Conservation (phyloP, 202 grass and related monocot species). For the Dendrocalamus latiflorus region DNA sequence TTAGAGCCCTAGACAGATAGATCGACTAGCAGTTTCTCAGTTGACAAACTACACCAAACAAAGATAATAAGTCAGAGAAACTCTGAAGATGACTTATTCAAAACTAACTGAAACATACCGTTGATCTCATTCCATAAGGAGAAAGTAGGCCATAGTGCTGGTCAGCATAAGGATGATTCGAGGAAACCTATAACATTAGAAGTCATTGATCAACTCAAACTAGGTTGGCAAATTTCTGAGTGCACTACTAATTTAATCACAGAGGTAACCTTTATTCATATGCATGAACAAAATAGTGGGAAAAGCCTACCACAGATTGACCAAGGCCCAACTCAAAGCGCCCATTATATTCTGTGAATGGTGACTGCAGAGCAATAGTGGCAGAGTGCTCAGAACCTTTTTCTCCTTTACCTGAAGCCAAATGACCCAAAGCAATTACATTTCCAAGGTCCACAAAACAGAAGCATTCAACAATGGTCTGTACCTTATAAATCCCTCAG, state of each 20-base stretch:
- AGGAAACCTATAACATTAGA: slow-evolving; percentile 39
- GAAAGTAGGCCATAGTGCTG: slow-evolving; percentile 63
- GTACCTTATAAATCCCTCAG: neutral
- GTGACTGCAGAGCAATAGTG: slow-evolving; percentile 36
- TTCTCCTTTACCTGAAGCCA: slow-evolving; percentile 45
- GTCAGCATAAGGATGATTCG: slow-evolving; percentile 51
- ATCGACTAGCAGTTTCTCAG: neutral
- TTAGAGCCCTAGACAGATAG: neutral
- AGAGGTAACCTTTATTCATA: neutral
- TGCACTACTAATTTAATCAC: neutral
- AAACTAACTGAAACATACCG: slow-evolving; percentile 24
- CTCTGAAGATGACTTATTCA: neutral
- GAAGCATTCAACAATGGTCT: neutral
- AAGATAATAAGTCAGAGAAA: neutral
- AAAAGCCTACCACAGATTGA: slow-evolving; percentile 56
- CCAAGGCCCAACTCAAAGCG: slow-evolving; percentile 59
- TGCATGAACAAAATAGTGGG: neutral
- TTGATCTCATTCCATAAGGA: slow-evolving; percentile 36
- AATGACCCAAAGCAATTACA: slow-evolving; percentile 21
- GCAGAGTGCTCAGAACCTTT: slow-evolving; percentile 46
- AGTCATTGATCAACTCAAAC: neutral
- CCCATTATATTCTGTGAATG: slow-evolving; percentile 44
- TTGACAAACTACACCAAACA: neutral
- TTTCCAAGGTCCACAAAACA: neutral
- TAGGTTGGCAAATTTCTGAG: neutral